Conservation (phyloP, 140 eudicot species). For the Ambrosia hybrid region DNA sequence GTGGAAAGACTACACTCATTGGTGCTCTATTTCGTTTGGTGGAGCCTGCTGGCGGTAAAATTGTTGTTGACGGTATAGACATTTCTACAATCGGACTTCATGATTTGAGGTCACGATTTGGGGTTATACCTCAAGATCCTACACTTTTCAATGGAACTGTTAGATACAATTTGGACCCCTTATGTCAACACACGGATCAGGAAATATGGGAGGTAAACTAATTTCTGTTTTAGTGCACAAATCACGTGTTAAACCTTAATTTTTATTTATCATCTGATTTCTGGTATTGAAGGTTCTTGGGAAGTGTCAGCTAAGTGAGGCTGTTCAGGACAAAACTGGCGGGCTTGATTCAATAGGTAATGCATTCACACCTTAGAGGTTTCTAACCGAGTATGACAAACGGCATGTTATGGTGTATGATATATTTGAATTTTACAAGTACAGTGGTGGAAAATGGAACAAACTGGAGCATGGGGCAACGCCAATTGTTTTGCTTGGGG, state of each 20-base stretch:
- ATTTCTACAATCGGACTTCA: slow-evolving; percentile 85
- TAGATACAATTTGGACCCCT: slow-evolving; percentile 92
- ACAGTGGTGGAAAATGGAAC: slow-evolving; percentile 91
- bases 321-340: slow-evolving; percentile 65
- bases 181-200: slow-evolving; percentile 62
- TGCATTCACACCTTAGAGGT: not conserved
- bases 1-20: slow-evolving; percentile 95
- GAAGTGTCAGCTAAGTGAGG: slow-evolving; percentile 95
- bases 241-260: not conserved
- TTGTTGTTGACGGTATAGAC: slow-evolving; percentile 82
- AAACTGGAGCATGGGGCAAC: slow-evolving; percentile 99
- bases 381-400: not conserved
- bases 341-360: slow-evolving; percentile 83
- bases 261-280: not conserved
- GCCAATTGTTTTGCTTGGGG: slow-evolving; percentile 87
- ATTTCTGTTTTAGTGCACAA: not conserved
- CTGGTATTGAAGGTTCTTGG: slow-evolving; percentile 64
- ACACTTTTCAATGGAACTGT: slow-evolving; percentile 96
- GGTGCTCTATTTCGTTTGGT: slow-evolving; percentile 92
- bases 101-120: slow-evolving; percentile 86
- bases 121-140: slow-evolving; percentile 97
- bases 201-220: slow-evolving; percentile 93
- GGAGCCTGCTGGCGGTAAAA: slow-evolving; percentile 83
- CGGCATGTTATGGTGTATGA: not conserved
- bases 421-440: slow-evolving; percentile 14